These are phyloP conservation scores for Xylariaceae sp. DNA, from an alignment of 2,329 filamentous ascomycete genomes.

Conservation along the genomic window DNA sequence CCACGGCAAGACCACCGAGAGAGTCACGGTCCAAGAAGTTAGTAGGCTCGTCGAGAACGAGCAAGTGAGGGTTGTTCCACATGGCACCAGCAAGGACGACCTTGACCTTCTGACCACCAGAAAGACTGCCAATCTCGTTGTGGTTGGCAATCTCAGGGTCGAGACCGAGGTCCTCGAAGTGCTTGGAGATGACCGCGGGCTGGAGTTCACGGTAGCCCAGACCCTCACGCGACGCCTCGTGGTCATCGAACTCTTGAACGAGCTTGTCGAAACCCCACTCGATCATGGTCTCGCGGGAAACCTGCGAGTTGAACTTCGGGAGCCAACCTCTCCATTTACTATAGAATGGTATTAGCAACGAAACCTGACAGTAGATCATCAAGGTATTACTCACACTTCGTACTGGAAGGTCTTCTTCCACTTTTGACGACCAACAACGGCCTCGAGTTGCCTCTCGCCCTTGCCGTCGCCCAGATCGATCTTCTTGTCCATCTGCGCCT, in stretches of 20 bases:
- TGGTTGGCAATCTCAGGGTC: conserved; percentile 98
- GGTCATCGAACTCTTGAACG: conserved; percentile 96
- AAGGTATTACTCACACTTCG: conserved; percentile 61
- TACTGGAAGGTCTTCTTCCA: conserved; percentile 99
- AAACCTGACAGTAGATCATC: not conserved
- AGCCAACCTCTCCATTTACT: conserved; percentile 85
- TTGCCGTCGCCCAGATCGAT: conserved; percentile 82
- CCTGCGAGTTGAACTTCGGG: conserved; percentile 87
- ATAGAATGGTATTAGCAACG: conserved; percentile 23
- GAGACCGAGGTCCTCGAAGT: conserved; percentile 94
- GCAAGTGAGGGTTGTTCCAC: conserved; percentile 98
- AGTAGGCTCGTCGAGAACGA: conserved; percentile 96
- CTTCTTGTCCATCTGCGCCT: conserved; percentile 83
- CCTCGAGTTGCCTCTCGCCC: conserved; percentile 71
- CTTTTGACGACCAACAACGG: conserved; percentile 93
- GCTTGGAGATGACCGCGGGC: conserved; percentile 90
- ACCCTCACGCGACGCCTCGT: conserved; percentile 97
- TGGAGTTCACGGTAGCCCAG: conserved; percentile 92
- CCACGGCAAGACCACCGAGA: conserved; percentile 91
- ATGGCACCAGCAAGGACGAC: conserved; percentile 92
- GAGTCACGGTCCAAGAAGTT: conserved; percentile 99
- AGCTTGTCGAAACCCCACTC: conserved; percentile 88
- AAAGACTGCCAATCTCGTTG: conserved; percentile 94
- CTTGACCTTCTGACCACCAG: conserved; percentile 98
- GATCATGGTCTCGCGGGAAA: conserved; percentile 85